Evolutionary conservation across 202 grass and related monocot genomes (phyloP).

Genomic region (Panicum hallii): DNA sequence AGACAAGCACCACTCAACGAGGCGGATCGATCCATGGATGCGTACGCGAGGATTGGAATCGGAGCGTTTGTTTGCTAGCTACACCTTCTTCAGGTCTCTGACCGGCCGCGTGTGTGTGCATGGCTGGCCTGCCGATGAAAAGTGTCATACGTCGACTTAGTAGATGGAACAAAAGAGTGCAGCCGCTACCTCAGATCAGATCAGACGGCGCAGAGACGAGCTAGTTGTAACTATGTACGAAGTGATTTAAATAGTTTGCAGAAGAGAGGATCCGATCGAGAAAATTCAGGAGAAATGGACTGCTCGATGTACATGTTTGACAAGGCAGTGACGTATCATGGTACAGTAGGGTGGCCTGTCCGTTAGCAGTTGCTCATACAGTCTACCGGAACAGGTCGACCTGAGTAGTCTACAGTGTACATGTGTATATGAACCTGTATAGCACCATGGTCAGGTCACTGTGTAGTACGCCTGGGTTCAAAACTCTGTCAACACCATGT

Average conservation of each 20-base stretch:
- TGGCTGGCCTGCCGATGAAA: neutral
- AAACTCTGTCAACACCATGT: neutral
- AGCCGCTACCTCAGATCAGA: neutral
- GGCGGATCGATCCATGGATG: neutral
- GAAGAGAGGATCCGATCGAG: neutral
- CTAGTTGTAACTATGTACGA: neutral
- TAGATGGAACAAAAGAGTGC: slow-evolving; percentile 18
- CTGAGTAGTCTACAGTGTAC: slow-evolving; percentile 32
- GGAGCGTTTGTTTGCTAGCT: slow-evolving; percentile 41
- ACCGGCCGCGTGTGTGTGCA: neutral
- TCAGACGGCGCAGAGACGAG: neutral
- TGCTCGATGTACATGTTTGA: neutral
- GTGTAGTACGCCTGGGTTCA: neutral
- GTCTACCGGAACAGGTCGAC: neutral
- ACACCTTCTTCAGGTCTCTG: neutral
- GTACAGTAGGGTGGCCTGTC: neutral
- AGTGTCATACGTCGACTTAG: slow-evolving; percentile 23
- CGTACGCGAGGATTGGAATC: slow-evolving; percentile 10
- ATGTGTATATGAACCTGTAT: slow-evolving; percentile 1
- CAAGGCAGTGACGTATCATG: slow-evolving; percentile 7
- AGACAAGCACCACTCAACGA: slow-evolving; percentile 38
- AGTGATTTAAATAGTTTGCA: neutral
- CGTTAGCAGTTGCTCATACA: slow-evolving; percentile 14
- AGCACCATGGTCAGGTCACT: neutral
- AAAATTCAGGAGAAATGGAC: slow-evolving; percentile 5